Evolutionary conservation across 148 eudicot genomes (phyloP), one percentile per base, ranked within the genome.

Genomic region (Dianthus caryophyllus): DNA sequence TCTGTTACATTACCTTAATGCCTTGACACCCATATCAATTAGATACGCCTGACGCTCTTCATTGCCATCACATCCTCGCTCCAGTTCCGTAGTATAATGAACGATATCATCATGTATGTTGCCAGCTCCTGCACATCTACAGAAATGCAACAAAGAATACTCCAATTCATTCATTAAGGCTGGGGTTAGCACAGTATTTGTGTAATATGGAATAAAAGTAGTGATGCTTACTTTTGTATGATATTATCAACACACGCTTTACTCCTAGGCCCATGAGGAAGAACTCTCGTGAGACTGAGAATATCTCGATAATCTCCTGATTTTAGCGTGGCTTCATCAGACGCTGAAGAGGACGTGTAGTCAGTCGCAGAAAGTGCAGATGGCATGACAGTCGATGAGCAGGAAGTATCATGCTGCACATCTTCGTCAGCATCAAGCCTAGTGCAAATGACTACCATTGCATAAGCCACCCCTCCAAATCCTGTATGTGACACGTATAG

Each of bases 91-190:
- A 47, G 68, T 70, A 67, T 78, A 85, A 65, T 79, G 67, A 52
- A 83, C 79, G 49, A 91, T 91, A 68, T 91, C 97, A 71, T 91
- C 96, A 49, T 80, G 86, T 77, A 88, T 77, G 79, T 91, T 86
- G 53, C 97, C 97, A 63, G 97, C 97, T 68, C 97, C 97, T 64
- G 96, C 88, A 86, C 97, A 91, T 84, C 97, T 91, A 61, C 67
- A 71, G 38, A 9, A 31, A 67, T 27, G 55, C 21, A 60, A 48
- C 74, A 82, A 38, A 73, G n/a, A 33, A 56, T 47, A 70, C n/a
- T n/a, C n/a, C n/a, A n/a, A n/a, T n/a, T n/a, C n/a, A n/a, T n/a
- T n/a, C n/a, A n/a, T n/a, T n/a, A n/a, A n/a, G n/a, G n/a, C n/a
- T n/a, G n/a, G n/a, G n/a, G n/a, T n/a, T n/a, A n/a, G n/a, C n/a